Conservation (phyloP, 108 stramenopile genomes). For the Parietichytrium sp. region DNA sequence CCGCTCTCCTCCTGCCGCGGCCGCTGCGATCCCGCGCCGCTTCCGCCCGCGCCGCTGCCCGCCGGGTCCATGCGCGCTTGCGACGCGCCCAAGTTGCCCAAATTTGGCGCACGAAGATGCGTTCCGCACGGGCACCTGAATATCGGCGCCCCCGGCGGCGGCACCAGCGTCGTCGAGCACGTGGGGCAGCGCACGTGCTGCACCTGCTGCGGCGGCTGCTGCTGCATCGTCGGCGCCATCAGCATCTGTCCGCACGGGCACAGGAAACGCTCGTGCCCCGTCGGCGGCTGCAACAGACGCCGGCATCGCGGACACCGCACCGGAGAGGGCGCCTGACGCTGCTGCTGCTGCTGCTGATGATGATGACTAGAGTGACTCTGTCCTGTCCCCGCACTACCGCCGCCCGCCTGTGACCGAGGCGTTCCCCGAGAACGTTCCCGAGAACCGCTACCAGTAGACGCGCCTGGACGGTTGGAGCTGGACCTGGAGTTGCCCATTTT, state of each 20-base stretch:
- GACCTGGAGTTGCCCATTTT: no score
- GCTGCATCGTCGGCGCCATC: conserved; percentile 3
- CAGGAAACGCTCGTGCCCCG: conserved; percentile 7
- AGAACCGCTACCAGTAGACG: no score
- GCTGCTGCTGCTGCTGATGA: no score
- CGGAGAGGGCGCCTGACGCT: neutral
- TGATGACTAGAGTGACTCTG: no score
- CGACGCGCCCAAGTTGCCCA: neutral
- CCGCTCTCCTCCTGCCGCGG: no score
- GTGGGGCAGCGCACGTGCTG: conserved; percentile 35
- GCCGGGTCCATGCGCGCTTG: conserved; percentile 20
- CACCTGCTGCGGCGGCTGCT: neutral
- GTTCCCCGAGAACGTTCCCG: no score
- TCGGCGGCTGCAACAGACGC: conserved; percentile 1
- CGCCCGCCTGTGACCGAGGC: no score
- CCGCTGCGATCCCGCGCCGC: no score
- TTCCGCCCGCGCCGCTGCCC: no score
- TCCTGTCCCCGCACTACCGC: no score
- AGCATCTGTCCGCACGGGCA: conserved; percentile 36
- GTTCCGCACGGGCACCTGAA: conserved; percentile 35
- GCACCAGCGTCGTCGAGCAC: conserved; percentile 11
- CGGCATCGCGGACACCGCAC: conserved; percentile 38
- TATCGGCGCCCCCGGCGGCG: neutral
- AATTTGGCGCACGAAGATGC: conserved; percentile 9
- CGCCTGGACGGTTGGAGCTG: no score